phyloP scores from a whole-genome alignment of 371 early-diverging fungal species.

The Gilbertella persicaria region DNA sequence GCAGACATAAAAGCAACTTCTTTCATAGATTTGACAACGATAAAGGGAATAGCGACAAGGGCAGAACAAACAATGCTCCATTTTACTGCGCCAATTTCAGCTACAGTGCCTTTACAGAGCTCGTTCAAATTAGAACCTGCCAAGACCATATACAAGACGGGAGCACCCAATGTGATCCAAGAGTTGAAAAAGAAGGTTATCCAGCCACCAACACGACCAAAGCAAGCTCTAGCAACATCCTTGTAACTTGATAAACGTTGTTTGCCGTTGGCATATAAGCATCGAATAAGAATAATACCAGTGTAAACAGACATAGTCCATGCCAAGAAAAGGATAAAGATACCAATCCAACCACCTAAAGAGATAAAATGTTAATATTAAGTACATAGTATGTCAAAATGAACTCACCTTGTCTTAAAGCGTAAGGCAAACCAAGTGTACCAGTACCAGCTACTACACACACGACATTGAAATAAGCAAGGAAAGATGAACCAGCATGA shows the following conservation, averaged over 20 bases:
- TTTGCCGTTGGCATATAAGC: conserved; percentile 37
- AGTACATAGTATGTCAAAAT: too few relatives aligned
- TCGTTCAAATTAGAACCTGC: conserved; percentile 51
- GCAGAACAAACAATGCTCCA: conserved; percentile 74
- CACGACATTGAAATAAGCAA: conserved; percentile 69
- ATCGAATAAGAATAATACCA: conserved; percentile 34
- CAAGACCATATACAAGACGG: conserved; percentile 59
- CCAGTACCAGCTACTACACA: conserved; percentile 85
- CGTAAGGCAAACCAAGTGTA: conserved; percentile 78
- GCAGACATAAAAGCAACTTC: conserved; percentile 64
- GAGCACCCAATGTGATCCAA: conserved; percentile 56
- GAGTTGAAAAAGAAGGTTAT: conserved; percentile 55
- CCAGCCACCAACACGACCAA: conserved; percentile 42
- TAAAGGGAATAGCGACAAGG: conserved; percentile 52
- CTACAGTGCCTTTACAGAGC: conserved; percentile 34
- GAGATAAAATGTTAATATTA: too few relatives aligned
- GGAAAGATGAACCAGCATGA: conserved; percentile 34
- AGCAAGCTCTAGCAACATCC: conserved; percentile 37
- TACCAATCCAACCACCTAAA: conserved; percentile 83
- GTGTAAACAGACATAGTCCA: conserved; percentile 69
- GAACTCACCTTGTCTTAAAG: conserved; percentile 53
- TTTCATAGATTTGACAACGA: conserved; percentile 60
- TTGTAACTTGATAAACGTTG: conserved; percentile 43
- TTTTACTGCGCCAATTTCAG: conserved; percentile 26
- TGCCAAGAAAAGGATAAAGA: conserved; percentile 70